Conservation (phyloP, 208 protist genomes). For the Crithidia bombi region DNA sequence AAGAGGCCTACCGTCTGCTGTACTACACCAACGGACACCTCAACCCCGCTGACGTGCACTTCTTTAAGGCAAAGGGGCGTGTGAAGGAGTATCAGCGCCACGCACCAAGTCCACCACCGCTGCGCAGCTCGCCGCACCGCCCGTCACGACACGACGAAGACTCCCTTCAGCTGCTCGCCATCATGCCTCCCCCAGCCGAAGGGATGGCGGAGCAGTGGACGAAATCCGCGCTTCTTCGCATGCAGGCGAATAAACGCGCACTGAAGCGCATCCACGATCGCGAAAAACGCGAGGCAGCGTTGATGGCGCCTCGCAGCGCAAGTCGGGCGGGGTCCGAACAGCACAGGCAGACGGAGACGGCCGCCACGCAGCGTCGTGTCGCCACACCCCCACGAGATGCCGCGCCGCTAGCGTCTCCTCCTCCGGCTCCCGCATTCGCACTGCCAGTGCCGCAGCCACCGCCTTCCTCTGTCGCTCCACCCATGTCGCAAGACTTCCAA, state of each 20-base stretch:
- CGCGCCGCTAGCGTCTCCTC: too few relatives aligned
- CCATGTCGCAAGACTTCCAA: neutral
- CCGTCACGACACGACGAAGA: neutral
- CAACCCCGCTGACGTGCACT: constrained; percentile 29
- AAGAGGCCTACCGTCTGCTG: constrained; percentile 12
- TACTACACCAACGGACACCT: constrained; percentile 31
- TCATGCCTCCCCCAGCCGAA: neutral
- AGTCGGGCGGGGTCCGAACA: neutral
- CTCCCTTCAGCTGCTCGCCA: neutral
- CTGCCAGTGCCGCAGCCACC: neutral
- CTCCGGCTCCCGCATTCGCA: too few relatives aligned
- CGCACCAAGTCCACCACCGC: constrained; percentile 14
- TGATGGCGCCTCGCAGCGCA: neutral
- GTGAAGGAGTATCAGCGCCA: constrained; percentile 27
- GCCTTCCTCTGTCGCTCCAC: neutral
- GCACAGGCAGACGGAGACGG: neutral
- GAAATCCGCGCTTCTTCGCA: constrained; percentile 24
- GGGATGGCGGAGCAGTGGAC: constrained; percentile 26
- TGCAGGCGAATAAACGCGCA: constrained; percentile 24
- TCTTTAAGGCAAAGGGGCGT: constrained; percentile 20
- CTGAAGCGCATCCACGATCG: constrained; percentile 23
- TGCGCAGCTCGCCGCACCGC: neutral
- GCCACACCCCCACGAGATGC: neutral
- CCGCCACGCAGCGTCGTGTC: neutral
- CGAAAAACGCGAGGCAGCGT: constrained; percentile 15